Evolutionary conservation across 306 rosid species (phyloP).

Genomic region (Ceratonia siliqua): DNA sequence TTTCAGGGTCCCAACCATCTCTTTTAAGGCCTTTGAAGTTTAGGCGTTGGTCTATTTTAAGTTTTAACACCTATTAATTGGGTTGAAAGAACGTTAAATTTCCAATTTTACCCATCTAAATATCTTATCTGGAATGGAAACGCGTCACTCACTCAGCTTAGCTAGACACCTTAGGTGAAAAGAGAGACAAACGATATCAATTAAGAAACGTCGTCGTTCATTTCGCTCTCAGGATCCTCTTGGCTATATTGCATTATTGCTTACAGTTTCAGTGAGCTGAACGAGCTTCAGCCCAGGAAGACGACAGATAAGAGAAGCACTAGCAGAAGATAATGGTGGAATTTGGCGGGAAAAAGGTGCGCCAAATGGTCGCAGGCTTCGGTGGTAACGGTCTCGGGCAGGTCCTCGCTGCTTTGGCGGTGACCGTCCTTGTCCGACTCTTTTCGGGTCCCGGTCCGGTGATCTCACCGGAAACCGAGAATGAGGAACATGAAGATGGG

Average conservation of each 20-base stretch:
- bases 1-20: too few relatives aligned
- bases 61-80: too few relatives aligned
- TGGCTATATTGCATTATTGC: too few relatives aligned
- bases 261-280: background rate
- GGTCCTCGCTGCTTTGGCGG: conserved; percentile 69
- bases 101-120: background rate
- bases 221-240: background rate
- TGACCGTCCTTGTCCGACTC: conserved; percentile 69
- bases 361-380: conserved; percentile 45
- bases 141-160: conserved; percentile 49
- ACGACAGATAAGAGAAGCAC: background rate
- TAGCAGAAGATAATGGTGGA: conserved; percentile 47
- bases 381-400: conserved; percentile 75
- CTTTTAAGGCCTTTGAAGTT: too few relatives aligned
- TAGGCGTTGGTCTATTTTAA: too few relatives aligned
- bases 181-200: background rate
- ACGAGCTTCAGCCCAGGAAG: background rate
- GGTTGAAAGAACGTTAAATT: too few relatives aligned
- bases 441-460: conserved; percentile 88
- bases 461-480: conserved; percentile 52
- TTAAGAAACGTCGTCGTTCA: background rate
- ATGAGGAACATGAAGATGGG: conserved; percentile 32
- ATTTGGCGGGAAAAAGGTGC: conserved; percentile 69
- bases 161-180: background rate
- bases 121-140: conserved; percentile 65